phyloP scores from a whole-genome alignment of 805 yeast genomes.

The Metschnikowia shivogae region DNA sequence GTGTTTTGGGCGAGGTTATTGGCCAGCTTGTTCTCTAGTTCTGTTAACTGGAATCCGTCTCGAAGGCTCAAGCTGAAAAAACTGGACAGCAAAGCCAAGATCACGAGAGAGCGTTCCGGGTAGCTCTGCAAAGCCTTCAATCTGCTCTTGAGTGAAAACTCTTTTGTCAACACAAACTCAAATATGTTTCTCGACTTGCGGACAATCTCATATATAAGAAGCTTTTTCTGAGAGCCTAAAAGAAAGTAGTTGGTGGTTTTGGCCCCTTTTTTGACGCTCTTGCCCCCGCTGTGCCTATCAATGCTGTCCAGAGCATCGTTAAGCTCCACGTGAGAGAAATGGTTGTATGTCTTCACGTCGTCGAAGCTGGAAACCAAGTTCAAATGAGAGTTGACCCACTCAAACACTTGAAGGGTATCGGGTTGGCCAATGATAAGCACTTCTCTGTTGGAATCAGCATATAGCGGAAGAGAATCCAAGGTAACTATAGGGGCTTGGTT shows the following conservation, averaged over 20 bases:
- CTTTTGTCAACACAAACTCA: slow-evolving; percentile 23
- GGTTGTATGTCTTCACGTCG: slow-evolving; percentile 19
- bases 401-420: slow-evolving; percentile 25
- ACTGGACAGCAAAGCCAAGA: slow-evolving; percentile 23
- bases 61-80: slow-evolving; percentile 25
- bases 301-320: background rate
- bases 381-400: slow-evolving; percentile 31
- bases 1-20: slow-evolving; percentile 21
- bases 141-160: slow-evolving; percentile 29
- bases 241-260: slow-evolving; percentile 22
- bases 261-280: background rate
- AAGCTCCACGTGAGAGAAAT: slow-evolving; percentile 16
- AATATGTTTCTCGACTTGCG: slow-evolving; percentile 30
- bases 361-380: slow-evolving; percentile 29
- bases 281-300: background rate
- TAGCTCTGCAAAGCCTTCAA: slow-evolving; percentile 20
- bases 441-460: slow-evolving; percentile 19
- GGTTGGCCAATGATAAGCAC: slow-evolving; percentile 24
- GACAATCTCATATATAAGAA: slow-evolving; percentile 24
- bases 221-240: slow-evolving; percentile 27
- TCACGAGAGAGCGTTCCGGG: slow-evolving; percentile 7
- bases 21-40: slow-evolving; percentile 18
- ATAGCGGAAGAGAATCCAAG: slow-evolving; percentile 15
- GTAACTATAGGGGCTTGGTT: slow-evolving; percentile 18
- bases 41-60: slow-evolving; percentile 13